Base-by-base conservation (phyloP, 805 yeast genomes). In the Ogataea degrootiae region DNA sequence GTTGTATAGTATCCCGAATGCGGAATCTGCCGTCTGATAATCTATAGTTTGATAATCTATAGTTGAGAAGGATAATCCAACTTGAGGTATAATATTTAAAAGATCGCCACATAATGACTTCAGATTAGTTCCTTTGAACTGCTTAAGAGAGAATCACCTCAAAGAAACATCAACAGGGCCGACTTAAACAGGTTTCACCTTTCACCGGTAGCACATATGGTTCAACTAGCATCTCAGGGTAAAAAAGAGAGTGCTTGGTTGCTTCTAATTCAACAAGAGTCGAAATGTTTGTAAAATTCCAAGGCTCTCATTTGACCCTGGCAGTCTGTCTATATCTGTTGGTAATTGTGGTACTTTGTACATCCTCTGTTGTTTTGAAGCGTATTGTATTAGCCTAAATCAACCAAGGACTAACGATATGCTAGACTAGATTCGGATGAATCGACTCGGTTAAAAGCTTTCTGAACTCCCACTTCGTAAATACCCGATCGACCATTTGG, bases 71-170 rank as follows among this genome's bases (percentile, higher is more conserved):
- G 31, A 26, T 26, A 6, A 5, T 2, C 65, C 64, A 15, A 56
- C 49, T 36, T 57, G 50, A 6, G 56, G 37, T 12, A 61, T 51
- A 6, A 42, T 40, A 42, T 64, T 65, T 2, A 61, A n/a, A 45
- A 54, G 60, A 44, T 62, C 66, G 34, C 54, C 51, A 17, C 62
- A 63, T 41, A 46, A 46, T 11, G 51, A 52, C 31, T 57, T 60
- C 7, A 19, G 12, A 8, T 39, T 42, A 2, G 51, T 26, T 2
- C 55, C 54, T 9, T 34, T 23, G 11, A 40, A 45, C 8, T 39
- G 19, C 12, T 44, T 47, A 5, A 43, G 37, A 26, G 51, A 23
- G 0, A 54, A 21, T 4, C 37, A 43, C 15, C 50, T 45, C 3
- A 57, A 21, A 9, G 55, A 6, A 29, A 50, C 19, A 39, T 59